Conservation (phyloP, 2,329 filamentous ascomycete genomes). For the Fusarium veterinarium region DNA sequence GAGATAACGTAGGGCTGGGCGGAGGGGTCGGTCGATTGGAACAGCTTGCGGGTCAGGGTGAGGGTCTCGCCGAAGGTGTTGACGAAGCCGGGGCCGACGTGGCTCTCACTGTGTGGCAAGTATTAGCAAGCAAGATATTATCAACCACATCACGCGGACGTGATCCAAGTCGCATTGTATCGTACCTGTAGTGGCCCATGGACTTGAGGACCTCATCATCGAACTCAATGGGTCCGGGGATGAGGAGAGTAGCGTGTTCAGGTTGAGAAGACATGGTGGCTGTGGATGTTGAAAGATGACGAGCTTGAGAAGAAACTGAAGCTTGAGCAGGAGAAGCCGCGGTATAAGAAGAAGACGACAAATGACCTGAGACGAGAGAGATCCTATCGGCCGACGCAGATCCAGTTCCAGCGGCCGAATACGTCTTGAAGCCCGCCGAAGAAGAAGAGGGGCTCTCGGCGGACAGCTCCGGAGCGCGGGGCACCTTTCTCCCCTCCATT, state of each 20-base stretch:
- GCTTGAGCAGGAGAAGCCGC: constrained; percentile 24
- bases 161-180: constrained; percentile 4
- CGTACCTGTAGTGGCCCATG: constrained; percentile 89
- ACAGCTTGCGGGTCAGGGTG: constrained; percentile 88
- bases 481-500: constrained; percentile 42
- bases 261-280: constrained; percentile 71
- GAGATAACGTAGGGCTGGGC: constrained; percentile 94
- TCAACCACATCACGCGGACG: not conserved
- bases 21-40: constrained; percentile 85
- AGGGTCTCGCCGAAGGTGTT: constrained; percentile 91
- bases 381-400: constrained; percentile 44
- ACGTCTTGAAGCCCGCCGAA: constrained; percentile 37
- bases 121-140: constrained; percentile 7
- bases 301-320: constrained; percentile 28
- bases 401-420: constrained; percentile 34
- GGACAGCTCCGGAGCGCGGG: constrained; percentile 47
- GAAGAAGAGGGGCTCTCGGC: constrained; percentile 49
- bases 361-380: constrained; percentile 45
- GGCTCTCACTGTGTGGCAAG: constrained; percentile 77
- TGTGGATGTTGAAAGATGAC: constrained; percentile 40
- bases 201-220: constrained; percentile 95
- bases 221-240: constrained; percentile 97
- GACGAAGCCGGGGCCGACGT: constrained; percentile 90
- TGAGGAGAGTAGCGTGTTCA: constrained; percentile 80
- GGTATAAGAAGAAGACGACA: constrained; percentile 39